Base-by-base conservation (phyloP, 129 eudicot genomes). In the Artemisia argyi region DNA sequence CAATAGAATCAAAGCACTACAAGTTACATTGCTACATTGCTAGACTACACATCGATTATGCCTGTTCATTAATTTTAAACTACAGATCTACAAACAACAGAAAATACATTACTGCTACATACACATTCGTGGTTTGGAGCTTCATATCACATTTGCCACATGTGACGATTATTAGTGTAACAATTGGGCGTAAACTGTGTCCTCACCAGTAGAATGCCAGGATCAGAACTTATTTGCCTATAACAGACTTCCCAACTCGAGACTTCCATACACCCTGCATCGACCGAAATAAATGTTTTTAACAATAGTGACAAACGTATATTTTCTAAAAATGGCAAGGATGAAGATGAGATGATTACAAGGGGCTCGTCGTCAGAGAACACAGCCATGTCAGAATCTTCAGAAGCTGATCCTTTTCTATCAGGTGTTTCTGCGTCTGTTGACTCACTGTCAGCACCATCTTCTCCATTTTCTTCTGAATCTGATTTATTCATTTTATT, bases 231-330 rank as follows among this genome's bases (percentile, higher is more conserved):
- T 85, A 78, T 28, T 83, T 88, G 17, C 85, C 74, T 73, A 44
- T 55, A 13, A 42, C 66, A 15, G 82, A 71, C 77, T 89, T 89
- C 70, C 80, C 84, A 54, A 80, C 76, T 71, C 96, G 80, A 32
- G 79, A 72, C 86, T 86, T 82, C 96, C 96, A 89, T 55, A 59
- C 76, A 26, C 86, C 78, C 96, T 89, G 90, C 87, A 83, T 47
- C 28, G 18, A n/a, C 32, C 28, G 5, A 72, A 47, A 48, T 57
- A 39, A 48, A 63, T n/a, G 5, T 13, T 22, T 54, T 55, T n/a
- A 70, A n/a, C 47, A 24, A 44, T 14, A 46, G 47, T 66, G 15
- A 11, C 7, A 13, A n/a, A 24, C 2, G 42, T 11, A 48, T 26
- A n/a, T 44, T 62, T 71, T 53, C 26, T 50, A n/a, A 58, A 44